Conservation (phyloP, 2,329 filamentous ascomycete genomes). For the Talaromyces verruculosus region DNA sequence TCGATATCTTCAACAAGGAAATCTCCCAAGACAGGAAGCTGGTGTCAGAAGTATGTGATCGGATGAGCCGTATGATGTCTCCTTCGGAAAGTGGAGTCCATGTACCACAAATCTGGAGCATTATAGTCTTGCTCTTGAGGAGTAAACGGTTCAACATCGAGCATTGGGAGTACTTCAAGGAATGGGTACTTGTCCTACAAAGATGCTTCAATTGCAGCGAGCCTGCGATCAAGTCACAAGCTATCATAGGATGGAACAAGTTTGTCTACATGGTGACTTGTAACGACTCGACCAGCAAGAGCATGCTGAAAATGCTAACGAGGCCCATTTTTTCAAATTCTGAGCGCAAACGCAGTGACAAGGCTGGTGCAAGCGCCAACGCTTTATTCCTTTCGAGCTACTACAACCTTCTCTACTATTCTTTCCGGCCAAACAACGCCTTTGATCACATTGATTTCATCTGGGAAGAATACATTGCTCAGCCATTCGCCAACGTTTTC, state of each 20-base stretch:
- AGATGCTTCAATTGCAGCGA: slow-evolving; percentile 81
- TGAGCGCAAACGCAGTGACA: slow-evolving; percentile 61
- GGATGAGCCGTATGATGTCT: slow-evolving; percentile 66
- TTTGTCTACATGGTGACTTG: slow-evolving; percentile 73
- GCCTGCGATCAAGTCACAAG: slow-evolving; percentile 67
- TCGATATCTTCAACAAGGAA: slow-evolving; percentile 53
- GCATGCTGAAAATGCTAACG: slow-evolving; percentile 63
- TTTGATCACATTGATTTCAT: slow-evolving; percentile 67
- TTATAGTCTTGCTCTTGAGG: slow-evolving; percentile 74
- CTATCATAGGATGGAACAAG: slow-evolving; percentile 82
- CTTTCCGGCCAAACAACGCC: slow-evolving; percentile 69
- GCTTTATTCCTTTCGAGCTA: slow-evolving; percentile 70
- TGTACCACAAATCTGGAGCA: slow-evolving; percentile 87
- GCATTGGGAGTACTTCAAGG: slow-evolving; percentile 69
- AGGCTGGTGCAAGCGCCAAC: slow-evolving; percentile 45
- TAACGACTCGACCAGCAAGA: slow-evolving; percentile 56
- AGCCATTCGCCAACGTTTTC: slow-evolving; percentile 62
- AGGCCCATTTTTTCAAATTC: slow-evolving; percentile 69
- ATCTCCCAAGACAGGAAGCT: slow-evolving; percentile 60
- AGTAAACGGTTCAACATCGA: slow-evolving; percentile 58
- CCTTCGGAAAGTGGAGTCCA: slow-evolving; percentile 59
- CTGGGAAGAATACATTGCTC: slow-evolving; percentile 74
- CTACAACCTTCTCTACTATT: slow-evolving; percentile 79
- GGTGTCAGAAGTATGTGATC: slow-evolving; percentile 66
- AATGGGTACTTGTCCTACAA: slow-evolving; percentile 78